Evolutionary conservation across 75 land plant genomes (phyloP).

Genomic region (Sequoiadendron giganteum): DNA sequence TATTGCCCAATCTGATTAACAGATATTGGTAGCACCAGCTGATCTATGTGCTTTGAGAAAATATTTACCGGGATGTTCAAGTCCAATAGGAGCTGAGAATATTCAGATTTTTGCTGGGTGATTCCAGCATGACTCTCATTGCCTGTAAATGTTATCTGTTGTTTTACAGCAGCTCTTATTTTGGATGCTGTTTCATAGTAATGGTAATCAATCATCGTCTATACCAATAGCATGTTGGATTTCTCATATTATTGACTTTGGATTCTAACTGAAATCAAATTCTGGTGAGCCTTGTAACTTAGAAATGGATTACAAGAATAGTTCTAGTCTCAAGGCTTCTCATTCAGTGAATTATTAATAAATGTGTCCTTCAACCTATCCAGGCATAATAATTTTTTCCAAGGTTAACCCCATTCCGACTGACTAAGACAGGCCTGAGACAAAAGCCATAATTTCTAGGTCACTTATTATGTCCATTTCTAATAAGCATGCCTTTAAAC

Average conservation of each 20-base stretch:
- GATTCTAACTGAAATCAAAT: neutral
- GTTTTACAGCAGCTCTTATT: neutral
- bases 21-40: neutral
- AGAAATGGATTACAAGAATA: neutral
- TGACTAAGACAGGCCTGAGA: neutral
- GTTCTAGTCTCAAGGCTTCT: neutral
- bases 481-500: neutral
- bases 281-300: neutral
- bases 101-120: neutral
- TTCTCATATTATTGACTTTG: neutral
- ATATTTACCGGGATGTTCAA: neutral
- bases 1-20: neutral
- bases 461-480: neutral
- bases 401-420: neutral
- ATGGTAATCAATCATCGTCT: neutral
- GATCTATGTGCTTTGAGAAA: neutral
- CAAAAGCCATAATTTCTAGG: neutral
- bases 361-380: neutral
- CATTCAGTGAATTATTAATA: neutral
- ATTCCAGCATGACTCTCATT: neutral
- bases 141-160: neutral
- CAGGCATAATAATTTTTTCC: neutral
- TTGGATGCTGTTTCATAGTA: neutral
- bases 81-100: neutral
- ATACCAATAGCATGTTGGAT: neutral